Base-by-base conservation (phyloP, 192 early-diverging fungal genomes). In the Cetraspora pellucida region DNA sequence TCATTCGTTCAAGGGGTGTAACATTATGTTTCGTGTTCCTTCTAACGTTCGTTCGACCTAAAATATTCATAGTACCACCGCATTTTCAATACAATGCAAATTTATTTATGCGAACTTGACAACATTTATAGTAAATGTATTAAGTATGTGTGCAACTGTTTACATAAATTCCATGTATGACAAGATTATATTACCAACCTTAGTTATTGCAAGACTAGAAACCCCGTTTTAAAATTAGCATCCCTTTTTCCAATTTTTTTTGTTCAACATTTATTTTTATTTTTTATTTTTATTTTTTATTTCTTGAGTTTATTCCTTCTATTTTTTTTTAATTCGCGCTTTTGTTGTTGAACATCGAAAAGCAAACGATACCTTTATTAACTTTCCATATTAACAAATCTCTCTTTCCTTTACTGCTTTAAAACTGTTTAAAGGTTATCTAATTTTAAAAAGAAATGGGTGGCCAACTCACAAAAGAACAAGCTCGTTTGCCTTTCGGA, bases 401-500 rank as follows among this genome's bases (percentile, higher is more conserved):
- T 19, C 31, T 28, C 31, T 44, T 37, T 19, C 16, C 63, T 37
- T 65, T 44, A 27, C 61, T 6, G 25, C n/a, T 28, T 16, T 60
- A 13, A 28, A 59, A 60, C 59, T 0, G 37, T 37, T 14, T 28
- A 3, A 60, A 60, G 28, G 59, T 28, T 27, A 30, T 27, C 63
- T 6, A n/a, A 37, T 64, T 8, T 65, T 44, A 8, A 30, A 65
- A 65, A 30, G 19, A 65, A 72, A 75, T 75, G 73, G 73, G 73
- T 19, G 59, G 52, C 16, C 73, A 75, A 75, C 44, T 75, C 4
- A 75, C 73, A 28, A 75, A 75, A 75, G 73, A 75, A 61, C 73
- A 75, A 63, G 73, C 73, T 44, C 44, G 16, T 10, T 23, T 75
- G 14, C 59, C 73, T 46, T 75, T 75, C 21, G 73, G 73, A 21